Conservation (phyloP, 164 flowering plant species). For the Warburgia ugandensis region DNA sequence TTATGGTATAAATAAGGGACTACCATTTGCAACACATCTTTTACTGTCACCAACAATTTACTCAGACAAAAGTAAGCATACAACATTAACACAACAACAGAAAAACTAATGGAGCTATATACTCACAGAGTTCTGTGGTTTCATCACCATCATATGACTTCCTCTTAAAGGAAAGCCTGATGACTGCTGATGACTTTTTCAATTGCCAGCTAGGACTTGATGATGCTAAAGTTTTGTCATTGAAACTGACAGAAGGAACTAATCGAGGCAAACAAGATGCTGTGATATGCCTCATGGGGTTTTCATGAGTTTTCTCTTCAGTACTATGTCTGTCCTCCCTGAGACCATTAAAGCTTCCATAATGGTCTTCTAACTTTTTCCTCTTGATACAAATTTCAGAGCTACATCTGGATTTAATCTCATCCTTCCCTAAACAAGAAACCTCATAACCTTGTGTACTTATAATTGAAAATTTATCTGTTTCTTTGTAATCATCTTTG, state of each 20-base stretch:
- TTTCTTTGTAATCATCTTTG: conserved; percentile 31
- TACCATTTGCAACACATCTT: too few relatives aligned
- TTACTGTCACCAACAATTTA: too few relatives aligned
- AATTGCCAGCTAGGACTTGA: conserved; percentile 23
- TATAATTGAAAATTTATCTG: conserved; percentile 23
- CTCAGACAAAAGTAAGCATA: too few relatives aligned
- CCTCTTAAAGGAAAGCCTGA: conserved; percentile 75
- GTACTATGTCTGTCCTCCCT: conserved; percentile 40
- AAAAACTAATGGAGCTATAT: background rate
- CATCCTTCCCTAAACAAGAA: conserved; percentile 47
- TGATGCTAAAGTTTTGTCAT: conserved; percentile 42
- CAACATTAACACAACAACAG: too few relatives aligned
- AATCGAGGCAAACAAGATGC: conserved; percentile 31
- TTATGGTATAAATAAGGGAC: too few relatives aligned
- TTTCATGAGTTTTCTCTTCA: conserved; percentile 40
- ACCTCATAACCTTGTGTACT: conserved; percentile 38
- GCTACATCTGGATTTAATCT: conserved; percentile 3
- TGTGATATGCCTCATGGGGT: conserved; percentile 18
- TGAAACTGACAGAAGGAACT: conserved; percentile 59
- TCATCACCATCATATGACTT: conserved; percentile 70
- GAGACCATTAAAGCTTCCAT: conserved; percentile 52
- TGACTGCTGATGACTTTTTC: conserved; percentile 51
- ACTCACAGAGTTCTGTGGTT: conserved; percentile 47
- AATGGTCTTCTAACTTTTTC: conserved; percentile 40
- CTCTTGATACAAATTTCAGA: conserved; percentile 25